phyloP scores from a whole-genome alignment of 1,139 yeast species.

The Tardiomyces blankii region DNA sequence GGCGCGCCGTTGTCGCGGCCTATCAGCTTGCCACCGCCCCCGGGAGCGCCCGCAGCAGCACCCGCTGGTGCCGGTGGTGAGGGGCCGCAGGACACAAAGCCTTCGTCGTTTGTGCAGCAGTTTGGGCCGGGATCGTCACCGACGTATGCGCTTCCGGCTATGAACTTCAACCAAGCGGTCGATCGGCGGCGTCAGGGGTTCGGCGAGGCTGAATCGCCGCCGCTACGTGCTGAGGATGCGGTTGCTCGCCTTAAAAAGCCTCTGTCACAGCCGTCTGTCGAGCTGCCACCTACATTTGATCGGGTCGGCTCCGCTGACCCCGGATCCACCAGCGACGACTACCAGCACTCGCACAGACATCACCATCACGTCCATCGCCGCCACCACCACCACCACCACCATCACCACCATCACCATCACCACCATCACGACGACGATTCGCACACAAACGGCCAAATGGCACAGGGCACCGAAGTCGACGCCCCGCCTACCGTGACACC shows the following conservation, averaged over 20 bases:
- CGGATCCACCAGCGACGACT: background rate
- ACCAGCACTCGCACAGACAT: constrained; percentile 8
- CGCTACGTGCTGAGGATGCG: constrained; percentile 24
- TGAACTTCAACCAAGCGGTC: constrained; percentile 12
- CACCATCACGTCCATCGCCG: constrained; percentile 11
- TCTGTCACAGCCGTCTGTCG: background rate
- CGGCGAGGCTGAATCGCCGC: constrained; percentile 7
- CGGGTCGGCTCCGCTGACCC: background rate
- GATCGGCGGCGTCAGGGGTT: constrained; percentile 12
- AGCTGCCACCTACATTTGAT: background rate
- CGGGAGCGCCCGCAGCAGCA: constrained; percentile 1
- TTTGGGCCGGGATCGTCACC: constrained; percentile 7
- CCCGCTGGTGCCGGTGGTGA: constrained; percentile 1
- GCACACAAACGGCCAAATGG: constrained; percentile 1
- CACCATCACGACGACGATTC: background rate
- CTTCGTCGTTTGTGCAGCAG: constrained; percentile 8
- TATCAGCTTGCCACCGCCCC: background rate
- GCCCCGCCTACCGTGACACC: constrained; percentile 4
- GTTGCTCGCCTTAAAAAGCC: constrained; percentile 20
- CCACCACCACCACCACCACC: constrained; percentile 7
- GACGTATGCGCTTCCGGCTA: constrained; percentile 12
- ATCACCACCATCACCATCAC: background rate
- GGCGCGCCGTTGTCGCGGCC: background rate
- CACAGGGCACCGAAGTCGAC: constrained; percentile 1
- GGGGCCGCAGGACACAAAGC: constrained; percentile 1